phyloP scores from a whole-genome alignment of 108 stramenopile genomes.

The Cyclostephanos invisitatus region DNA sequence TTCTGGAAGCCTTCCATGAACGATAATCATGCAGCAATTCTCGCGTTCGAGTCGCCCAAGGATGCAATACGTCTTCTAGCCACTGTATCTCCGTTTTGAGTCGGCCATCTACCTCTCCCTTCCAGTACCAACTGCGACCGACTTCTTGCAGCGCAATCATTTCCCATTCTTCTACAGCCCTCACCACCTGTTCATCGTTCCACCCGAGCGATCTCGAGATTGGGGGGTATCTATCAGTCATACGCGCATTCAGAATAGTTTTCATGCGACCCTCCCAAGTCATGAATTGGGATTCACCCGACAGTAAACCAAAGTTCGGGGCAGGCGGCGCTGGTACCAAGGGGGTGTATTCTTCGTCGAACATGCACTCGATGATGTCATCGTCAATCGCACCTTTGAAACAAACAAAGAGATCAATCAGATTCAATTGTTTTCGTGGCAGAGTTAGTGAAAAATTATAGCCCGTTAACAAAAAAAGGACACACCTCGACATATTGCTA shows the following conservation, averaged over 20 bases:
- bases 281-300: slow-evolving; percentile 63
- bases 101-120: slow-evolving; percentile 59
- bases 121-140: slow-evolving; percentile 53
- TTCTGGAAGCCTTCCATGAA: slow-evolving; percentile 56
- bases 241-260: slow-evolving; percentile 61
- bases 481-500: slow-evolving; percentile 49
- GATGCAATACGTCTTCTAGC: slow-evolving; percentile 58
- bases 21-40: slow-evolving; percentile 67
- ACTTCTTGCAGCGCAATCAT: slow-evolving; percentile 44
- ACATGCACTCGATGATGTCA: slow-evolving; percentile 77
- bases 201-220: slow-evolving; percentile 47
- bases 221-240: slow-evolving; percentile 38
- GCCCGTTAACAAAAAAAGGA: too few relatives aligned
- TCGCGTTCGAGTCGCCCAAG: slow-evolving; percentile 68
- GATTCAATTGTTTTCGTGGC: too few relatives aligned
- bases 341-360: slow-evolving; percentile 79
- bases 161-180: slow-evolving; percentile 64
- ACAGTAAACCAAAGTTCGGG: slow-evolving; percentile 55
- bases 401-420: too few relatives aligned
- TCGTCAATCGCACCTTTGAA: slow-evolving; percentile 44
- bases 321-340: slow-evolving; percentile 73
- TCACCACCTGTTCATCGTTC: slow-evolving; percentile 53
- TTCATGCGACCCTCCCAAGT: slow-evolving; percentile 72
- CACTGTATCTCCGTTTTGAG: slow-evolving; percentile 56
- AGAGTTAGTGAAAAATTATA: too few relatives aligned